A percentile compares a stretch with the other conserved stretches of the same genome.
Evolutionary conservation across 2,329 filamentous ascomycete genomes (phyloP).

Genomic region (Cladophialophora immunda): DNA sequence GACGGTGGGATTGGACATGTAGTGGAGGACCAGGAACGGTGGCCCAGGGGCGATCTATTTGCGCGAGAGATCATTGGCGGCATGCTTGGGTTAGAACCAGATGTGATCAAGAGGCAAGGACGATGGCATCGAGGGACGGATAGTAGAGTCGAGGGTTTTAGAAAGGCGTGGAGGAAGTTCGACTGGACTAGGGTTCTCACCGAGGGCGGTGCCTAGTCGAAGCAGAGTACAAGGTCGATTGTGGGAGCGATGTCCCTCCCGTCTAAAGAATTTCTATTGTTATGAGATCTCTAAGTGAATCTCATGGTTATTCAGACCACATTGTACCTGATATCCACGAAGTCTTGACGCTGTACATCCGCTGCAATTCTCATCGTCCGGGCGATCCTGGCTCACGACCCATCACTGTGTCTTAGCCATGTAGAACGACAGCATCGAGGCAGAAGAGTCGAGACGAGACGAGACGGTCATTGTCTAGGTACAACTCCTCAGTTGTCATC

Average conservation of each 20-base stretch:
- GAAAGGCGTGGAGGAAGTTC: conserved; percentile 87
- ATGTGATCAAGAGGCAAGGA: conserved; percentile 89
- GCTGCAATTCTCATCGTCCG: neutral
- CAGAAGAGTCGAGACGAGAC: neutral
- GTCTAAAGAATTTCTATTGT: neutral
- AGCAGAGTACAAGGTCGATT: neutral
- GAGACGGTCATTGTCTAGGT: too few species aligned
- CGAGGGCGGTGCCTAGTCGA: conserved; percentile 48
- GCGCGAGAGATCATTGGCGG: conserved; percentile 90
- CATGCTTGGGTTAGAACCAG: conserved; percentile 83
- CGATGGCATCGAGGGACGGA: conserved; percentile 77
- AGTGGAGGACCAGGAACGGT: conserved; percentile 83
- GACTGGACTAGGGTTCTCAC: conserved; percentile 80
- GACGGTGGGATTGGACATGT: conserved; percentile 93
- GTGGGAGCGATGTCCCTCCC: neutral
- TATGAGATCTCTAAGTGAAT: neutral
- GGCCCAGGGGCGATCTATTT: conserved; percentile 92
- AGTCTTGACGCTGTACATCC: too few species aligned
- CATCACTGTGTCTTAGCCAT: neutral
- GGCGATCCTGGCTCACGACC: neutral
- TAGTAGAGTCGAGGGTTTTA: conserved; percentile 76
- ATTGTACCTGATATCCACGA: neutral
- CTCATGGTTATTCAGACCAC: neutral
- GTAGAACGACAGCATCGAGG: neutral
- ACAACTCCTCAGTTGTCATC: neutral